Evolutionary conservation across 2,329 filamentous ascomycete species (phyloP), one percentile per base, ranked within the genome.

Genomic region (Diaporthe citriasiana): DNA sequence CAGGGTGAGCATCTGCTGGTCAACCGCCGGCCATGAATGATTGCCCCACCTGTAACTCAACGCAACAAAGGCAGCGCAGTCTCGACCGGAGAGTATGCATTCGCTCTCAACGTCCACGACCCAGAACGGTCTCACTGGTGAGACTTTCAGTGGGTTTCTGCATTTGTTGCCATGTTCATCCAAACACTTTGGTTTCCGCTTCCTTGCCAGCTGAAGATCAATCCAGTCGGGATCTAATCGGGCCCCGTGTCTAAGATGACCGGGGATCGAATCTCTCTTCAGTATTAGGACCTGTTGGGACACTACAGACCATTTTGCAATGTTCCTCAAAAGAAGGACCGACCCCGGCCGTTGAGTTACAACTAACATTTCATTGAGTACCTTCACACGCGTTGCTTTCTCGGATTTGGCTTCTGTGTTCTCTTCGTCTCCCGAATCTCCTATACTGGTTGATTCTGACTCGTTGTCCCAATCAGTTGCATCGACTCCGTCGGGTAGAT

Each of bases 21-120:
- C 15, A 4, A 27, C 45, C n/a, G 5, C 33, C 22, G 27, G 30
- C 40, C 42, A 60, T 5, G 45, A 15, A 27, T 60, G 40, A 4
- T 38, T 30, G 25, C 55, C 69, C 30, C 33, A 71, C 30, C 69
- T 50, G 56, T 71, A 63, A n/a, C 69, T 71, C n/a, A 71, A 35
- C 4, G 69, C 69, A 6, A 71, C 33, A 6, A 71, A 71, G 42
- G 69, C n/a, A 10, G 0, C 22, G 33, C n/a, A 40, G 15, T 27
- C 69, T 50, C 19, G 42, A 1, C 55, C 69, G 5, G 56, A 30
- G 45, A 42, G 25, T 33, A 63, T 50, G 45, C 42, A 63, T 25
- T 33, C n/a, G 2, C 25, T 22, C 15, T 42, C 13, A 9, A 63
- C 45, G 33, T 71, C 69, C 30, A 71, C n/a, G 22, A 71, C 19